phyloP scores from a whole-genome alignment of 2,329 filamentous ascomycete genomes.

The Aspergillus quadricinctus region DNA sequence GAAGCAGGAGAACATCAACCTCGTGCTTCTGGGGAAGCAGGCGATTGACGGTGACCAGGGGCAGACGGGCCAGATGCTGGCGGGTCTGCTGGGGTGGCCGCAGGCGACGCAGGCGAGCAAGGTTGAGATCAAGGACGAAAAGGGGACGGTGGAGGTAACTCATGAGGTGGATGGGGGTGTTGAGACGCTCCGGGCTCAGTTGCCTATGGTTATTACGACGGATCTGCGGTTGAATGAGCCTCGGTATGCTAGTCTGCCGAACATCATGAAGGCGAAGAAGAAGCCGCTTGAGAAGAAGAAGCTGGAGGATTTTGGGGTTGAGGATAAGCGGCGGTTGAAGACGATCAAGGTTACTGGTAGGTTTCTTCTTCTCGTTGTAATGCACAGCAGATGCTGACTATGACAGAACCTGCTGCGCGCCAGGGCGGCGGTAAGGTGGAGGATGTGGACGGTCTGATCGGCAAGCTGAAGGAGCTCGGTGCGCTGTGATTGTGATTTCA shows the following conservation, averaged over 20 bases:
- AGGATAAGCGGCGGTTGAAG: conserved; percentile 73
- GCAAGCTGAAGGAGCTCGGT: conserved; percentile 92
- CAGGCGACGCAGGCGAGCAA: conserved; percentile 92
- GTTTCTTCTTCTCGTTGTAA: conserved; percentile 27
- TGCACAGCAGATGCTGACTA: conserved; percentile 2
- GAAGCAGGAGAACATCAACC: conserved; percentile 78
- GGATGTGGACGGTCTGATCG: conserved; percentile 89
- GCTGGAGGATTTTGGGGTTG: conserved; percentile 74
- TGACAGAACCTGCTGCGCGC: conserved; percentile 72
- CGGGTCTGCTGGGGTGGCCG: conserved; percentile 83
- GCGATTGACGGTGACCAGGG: conserved; percentile 94
- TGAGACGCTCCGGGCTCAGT: conserved; percentile 77
- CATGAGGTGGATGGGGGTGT: conserved; percentile 94
- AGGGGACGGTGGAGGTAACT: conserved; percentile 69
- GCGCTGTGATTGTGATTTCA: conserved; percentile 59
- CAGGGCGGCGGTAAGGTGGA: conserved; percentile 96
- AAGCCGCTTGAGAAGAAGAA: conserved; percentile 95
- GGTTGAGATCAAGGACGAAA: conserved; percentile 67
- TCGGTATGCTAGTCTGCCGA: conserved; percentile 88
- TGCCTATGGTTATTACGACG: conserved; percentile 93
- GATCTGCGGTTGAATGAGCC: conserved; percentile 94
- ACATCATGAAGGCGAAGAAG: conserved; percentile 99
- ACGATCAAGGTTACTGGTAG: conserved; percentile 80
- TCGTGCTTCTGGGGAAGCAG: conserved; percentile 95
- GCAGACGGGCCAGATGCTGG: conserved; percentile 98